Evolutionary conservation across 2,329 filamentous ascomycete species (phyloP).

Genomic region (Beauveria bassiana): DNA sequence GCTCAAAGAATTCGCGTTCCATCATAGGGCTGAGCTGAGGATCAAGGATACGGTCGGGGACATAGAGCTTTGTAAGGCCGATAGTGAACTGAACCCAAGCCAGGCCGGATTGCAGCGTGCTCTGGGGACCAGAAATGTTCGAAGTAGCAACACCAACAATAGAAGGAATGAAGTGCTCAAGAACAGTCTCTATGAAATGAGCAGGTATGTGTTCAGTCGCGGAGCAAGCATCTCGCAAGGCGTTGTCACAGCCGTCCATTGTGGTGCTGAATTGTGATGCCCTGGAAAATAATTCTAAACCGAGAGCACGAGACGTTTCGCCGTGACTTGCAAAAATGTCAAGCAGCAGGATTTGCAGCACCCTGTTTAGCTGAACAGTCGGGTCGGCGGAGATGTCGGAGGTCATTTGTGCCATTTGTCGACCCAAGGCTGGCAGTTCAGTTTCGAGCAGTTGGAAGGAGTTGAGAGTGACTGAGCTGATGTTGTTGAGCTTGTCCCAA

Average conservation of each 20-base stretch:
- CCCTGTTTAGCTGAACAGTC: constrained; percentile 37
- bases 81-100: constrained; percentile 73
- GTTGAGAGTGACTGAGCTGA: constrained; percentile 47
- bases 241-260: constrained; percentile 13
- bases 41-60: constrained; percentile 82
- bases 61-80: constrained; percentile 68
- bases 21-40: constrained; percentile 62
- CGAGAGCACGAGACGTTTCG: constrained; percentile 21
- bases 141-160: constrained; percentile 34
- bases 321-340: constrained; percentile 34
- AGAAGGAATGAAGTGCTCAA: constrained; percentile 38
- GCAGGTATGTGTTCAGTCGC: not conserved
- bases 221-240: constrained; percentile 1
- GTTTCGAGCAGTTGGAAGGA: constrained; percentile 56
- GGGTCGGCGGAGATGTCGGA: constrained; percentile 43
- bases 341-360: constrained; percentile 39
- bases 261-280: constrained; percentile 11
- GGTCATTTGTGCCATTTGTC: constrained; percentile 43
- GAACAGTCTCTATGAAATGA: constrained; percentile 19
- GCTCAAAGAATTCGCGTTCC: constrained; percentile 50
- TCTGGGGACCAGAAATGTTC: constrained; percentile 13
- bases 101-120: constrained; percentile 33
- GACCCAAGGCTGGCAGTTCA: constrained; percentile 55
- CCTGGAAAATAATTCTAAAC: constrained; percentile 21
- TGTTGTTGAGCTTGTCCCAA: constrained; percentile 44